Evolutionary conservation across 805 yeast genomes (phyloP).

Genomic region (Huiozyma sinensis): DNA sequence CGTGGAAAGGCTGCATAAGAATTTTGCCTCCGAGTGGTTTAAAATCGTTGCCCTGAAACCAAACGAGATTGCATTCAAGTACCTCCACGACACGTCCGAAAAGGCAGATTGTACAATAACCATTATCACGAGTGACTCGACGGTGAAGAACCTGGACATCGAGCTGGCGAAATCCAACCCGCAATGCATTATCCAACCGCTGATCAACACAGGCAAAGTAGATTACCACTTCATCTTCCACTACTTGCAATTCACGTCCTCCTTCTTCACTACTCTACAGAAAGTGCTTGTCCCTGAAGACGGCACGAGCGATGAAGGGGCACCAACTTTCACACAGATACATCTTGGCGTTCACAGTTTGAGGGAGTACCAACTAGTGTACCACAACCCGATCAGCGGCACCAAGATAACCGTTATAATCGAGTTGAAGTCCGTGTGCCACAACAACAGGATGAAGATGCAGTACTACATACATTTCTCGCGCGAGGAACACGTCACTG

Average conservation of each 20-base stretch:
- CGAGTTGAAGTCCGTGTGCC: slow-evolving; percentile 22
- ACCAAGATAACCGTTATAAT: slow-evolving; percentile 20
- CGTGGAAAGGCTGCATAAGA: slow-evolving; percentile 25
- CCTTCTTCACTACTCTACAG: slow-evolving; percentile 17
- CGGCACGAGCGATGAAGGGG: slow-evolving; percentile 3
- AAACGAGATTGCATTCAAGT: slow-evolving; percentile 28
- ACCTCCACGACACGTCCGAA: slow-evolving; percentile 16
- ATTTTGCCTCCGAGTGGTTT: slow-evolving; percentile 25
- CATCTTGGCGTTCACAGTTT: slow-evolving; percentile 22
- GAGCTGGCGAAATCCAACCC: slow-evolving; percentile 25
- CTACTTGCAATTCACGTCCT: slow-evolving; percentile 27
- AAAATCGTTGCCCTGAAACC: slow-evolving; percentile 24
- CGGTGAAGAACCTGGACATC: slow-evolving; percentile 22
- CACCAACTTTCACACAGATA: slow-evolving; percentile 10
- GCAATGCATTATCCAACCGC: slow-evolving; percentile 26
- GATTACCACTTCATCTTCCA: slow-evolving; percentile 28
- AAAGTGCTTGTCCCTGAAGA: slow-evolving; percentile 4
- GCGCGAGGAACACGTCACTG: slow-evolving; percentile 21
- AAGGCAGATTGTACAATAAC: slow-evolving; percentile 26
- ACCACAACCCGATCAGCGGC: slow-evolving; percentile 18
- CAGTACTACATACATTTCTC: slow-evolving; percentile 24
- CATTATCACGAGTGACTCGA: slow-evolving; percentile 21
- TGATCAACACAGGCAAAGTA: slow-evolving; percentile 19
- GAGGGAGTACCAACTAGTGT: slow-evolving; percentile 23
- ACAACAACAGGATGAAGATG: slow-evolving; percentile 16